Evolutionary conservation across 1,284 basidiomycete genomes (phyloP).

Genomic region (Meripilus lineatus): DNA sequence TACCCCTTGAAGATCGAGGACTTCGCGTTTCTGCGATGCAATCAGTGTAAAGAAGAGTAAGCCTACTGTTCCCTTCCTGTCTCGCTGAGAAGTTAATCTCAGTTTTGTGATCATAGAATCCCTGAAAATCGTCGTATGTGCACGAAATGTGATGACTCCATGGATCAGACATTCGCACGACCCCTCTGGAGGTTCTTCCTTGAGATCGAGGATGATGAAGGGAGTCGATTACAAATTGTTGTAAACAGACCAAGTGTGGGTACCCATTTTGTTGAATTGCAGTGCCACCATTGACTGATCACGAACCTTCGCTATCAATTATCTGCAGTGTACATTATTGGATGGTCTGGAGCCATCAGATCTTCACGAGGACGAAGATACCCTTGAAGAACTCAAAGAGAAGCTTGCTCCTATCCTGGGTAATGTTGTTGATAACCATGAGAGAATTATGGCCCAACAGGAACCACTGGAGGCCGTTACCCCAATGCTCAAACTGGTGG

Average conservation of each 20-base stretch:
- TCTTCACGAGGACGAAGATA: conserved; percentile 33
- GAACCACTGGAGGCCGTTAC: not conserved
- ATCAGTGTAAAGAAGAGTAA: conserved; percentile 46
- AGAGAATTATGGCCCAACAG: not conserved
- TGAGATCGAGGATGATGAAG: conserved; percentile 42
- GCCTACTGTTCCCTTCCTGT: conserved; percentile 19
- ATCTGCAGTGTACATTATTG: conserved; percentile 37
- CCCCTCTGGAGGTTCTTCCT: conserved; percentile 46
- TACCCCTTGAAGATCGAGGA: conserved; percentile 46
- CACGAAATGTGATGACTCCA: conserved; percentile 41
- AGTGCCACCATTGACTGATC: not conserved
- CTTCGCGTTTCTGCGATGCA: conserved; percentile 45
- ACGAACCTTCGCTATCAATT: conserved; percentile 4
- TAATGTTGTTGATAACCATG: conserved; percentile 25
- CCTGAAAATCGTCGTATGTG: conserved; percentile 40
- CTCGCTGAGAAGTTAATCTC: not conserved
- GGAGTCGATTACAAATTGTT: conserved; percentile 38
- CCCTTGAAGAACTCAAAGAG: conserved; percentile 31
- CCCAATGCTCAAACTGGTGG: not conserved
- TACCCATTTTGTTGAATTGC: not conserved
- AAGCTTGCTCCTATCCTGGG: conserved; percentile 42
- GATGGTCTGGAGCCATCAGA: conserved; percentile 38
- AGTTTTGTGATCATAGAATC: conserved; percentile 31
- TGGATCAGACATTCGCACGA: conserved; percentile 40
- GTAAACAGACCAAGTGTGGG: conserved; percentile 14